Conservation (phyloP, 306 rosid genomes). For the Cotoneaster glaucophyllus region DNA sequence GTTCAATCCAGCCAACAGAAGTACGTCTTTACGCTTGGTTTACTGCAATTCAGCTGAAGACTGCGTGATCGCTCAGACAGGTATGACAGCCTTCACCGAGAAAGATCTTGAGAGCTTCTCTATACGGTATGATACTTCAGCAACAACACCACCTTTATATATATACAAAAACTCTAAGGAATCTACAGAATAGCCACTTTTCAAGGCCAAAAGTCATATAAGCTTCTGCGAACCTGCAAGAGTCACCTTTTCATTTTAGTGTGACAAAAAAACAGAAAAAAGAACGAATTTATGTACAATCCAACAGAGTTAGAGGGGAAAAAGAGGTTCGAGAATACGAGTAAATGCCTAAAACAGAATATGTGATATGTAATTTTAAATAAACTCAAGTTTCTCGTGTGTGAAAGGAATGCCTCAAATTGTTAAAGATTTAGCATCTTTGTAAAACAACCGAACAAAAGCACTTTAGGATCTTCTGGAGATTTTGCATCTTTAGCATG, state of each 20-base stretch:
- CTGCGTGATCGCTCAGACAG: slow-evolving; percentile 8
- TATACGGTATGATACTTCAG: not conserved
- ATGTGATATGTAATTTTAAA: slow-evolving; percentile 4
- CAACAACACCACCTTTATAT: not conserved
- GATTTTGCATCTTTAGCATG: not conserved
- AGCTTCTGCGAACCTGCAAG: slow-evolving; percentile 15
- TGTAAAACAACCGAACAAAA: not conserved
- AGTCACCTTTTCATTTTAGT: not conserved
- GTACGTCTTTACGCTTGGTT: slow-evolving; percentile 27
- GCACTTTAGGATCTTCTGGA: not conserved
- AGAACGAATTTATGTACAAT: not conserved
- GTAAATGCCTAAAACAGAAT: slow-evolving; percentile 3
- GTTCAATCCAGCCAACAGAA: slow-evolving; percentile 26
- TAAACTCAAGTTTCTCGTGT: not conserved
- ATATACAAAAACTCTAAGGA: not conserved
- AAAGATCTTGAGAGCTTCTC: slow-evolving; percentile 8
- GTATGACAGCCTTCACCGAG: slow-evolving; percentile 3
- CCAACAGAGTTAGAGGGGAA: not conserved
- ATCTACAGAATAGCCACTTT: slow-evolving; percentile 1
- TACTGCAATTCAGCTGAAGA: slow-evolving; percentile 22
- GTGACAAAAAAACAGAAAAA: slow-evolving; percentile 8
- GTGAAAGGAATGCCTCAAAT: slow-evolving; percentile 16
- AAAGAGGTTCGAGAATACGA: not conserved
- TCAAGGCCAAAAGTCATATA: slow-evolving; percentile 5
- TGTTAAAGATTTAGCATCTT: not conserved